Evolutionary conservation across 2,329 filamentous ascomycete genomes (phyloP), one percentile per base, ranked within the genome.

Genomic region (Cladophialophora psammophila): DNA sequence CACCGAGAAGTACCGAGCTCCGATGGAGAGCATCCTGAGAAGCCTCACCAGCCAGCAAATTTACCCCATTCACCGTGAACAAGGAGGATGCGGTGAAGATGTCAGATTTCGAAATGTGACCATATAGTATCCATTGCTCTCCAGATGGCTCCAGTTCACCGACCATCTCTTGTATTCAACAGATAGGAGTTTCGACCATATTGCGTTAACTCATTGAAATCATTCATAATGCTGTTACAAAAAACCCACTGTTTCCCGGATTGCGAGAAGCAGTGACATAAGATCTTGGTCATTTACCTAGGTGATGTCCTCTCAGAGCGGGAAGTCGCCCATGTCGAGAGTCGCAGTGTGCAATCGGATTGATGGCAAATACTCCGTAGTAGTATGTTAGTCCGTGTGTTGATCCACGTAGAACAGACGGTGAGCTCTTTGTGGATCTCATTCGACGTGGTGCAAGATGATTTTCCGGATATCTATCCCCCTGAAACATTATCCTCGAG

Each of bases 21-120:
- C 5, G 65, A 68, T 32, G 65, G 56, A 8, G 68, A 70, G 10
- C 50, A 63, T 7, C 50, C 38, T 3, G 60, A 63, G 32, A 63
- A 63, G 36, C 50, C 38, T 3, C 50, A 63, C 18, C 56, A 63
- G 36, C 60, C 60, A 26, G 60, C 60, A 18, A 63, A 35, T 36
- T 10, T 50, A 5, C 32, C 59, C 15, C 38, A 38, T 12, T 48
- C 40, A 8, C 59, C 59, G 2, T 61, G 52, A 31, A 31, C 18
- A 10, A 31, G 3, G 18, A 50, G 18, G 7, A 50, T 36, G 13
- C 9, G 8, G 13, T 20, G 13, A 7, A 31, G 18, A 50, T 31
- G 18, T 31, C 26, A 50, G 18, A 50, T 26, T 50, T 50, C 10
- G 20, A 42, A 4, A 50, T 31, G 53, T 55, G 53, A 55, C 32